Conservation (phyloP, 2,329 filamentous ascomycete species). For the Diaporthe eres region DNA sequence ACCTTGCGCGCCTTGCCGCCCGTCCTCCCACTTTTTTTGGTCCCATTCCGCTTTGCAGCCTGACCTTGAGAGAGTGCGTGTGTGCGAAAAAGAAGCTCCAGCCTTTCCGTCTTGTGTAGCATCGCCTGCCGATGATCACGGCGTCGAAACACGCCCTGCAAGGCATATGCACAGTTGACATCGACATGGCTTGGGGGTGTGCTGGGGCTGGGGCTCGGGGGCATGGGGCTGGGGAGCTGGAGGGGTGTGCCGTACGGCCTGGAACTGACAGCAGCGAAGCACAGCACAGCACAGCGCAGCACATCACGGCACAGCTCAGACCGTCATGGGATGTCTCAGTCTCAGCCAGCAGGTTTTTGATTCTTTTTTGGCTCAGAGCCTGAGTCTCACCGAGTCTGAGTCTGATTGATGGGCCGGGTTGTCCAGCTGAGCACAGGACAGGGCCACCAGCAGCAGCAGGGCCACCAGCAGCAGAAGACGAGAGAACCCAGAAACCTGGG, state of each 20-base stretch:
- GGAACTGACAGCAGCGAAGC: neutral
- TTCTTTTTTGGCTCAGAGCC: conserved; percentile 2
- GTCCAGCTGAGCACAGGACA: conserved; percentile 7
- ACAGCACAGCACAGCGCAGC: neutral
- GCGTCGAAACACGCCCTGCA: conserved; percentile 29
- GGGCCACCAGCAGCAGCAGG: neutral
- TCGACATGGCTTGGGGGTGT: conserved; percentile 10
- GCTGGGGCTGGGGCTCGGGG: neutral
- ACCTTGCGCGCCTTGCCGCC: neutral
- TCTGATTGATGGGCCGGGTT: conserved; percentile 23
- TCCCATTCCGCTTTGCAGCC: conserved; percentile 34
- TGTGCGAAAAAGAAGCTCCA: conserved; percentile 36
- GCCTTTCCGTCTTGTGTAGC: conserved; percentile 29
- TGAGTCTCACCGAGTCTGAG: conserved; percentile 11
- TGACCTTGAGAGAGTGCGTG: too few species aligned
- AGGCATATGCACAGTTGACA: conserved; percentile 11
- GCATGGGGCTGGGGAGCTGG: neutral
- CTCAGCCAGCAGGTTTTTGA: conserved; percentile 17
- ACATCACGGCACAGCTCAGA: neutral
- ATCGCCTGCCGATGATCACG: conserved; percentile 32
- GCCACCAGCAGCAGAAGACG: neutral
- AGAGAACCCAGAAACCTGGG: conserved; percentile 21
- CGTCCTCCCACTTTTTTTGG: neutral
- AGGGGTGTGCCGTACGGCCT: conserved; percentile 6
- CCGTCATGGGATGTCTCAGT: conserved; percentile 24